Percentiles rank a stretch among this genome's conserved stretches.
Conservation (phyloP, 192 early-diverging fungal genomes). For the Rhizophagus prolifer region DNA sequence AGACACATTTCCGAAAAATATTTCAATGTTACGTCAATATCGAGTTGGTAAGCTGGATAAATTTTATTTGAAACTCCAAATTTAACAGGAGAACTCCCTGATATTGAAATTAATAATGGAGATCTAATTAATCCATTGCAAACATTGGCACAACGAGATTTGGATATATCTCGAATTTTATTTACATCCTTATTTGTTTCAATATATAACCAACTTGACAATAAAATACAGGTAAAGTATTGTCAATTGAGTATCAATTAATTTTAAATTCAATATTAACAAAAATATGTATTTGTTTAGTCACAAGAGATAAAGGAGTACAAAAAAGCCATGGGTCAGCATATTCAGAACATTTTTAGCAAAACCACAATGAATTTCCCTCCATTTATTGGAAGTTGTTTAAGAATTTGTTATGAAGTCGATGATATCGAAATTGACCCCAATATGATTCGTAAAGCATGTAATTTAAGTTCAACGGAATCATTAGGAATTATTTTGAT, state of each 20-base stretch:
- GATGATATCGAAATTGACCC: constrained; percentile 37
- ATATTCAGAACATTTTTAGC: constrained; percentile 37
- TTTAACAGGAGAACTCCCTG: constrained; percentile 68
- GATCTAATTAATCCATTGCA: constrained; percentile 72
- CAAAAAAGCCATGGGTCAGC: constrained; percentile 32
- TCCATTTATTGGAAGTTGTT: constrained; percentile 49
- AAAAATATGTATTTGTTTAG: constrained; percentile 3
- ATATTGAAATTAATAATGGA: constrained; percentile 66
- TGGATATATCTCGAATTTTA: constrained; percentile 55
- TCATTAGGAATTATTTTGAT: constrained; percentile 52
- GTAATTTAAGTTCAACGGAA: constrained; percentile 48
- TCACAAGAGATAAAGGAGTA: constrained; percentile 31
- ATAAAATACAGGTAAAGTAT: constrained; percentile 35
- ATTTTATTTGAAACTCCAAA: background rate
- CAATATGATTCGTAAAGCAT: constrained; percentile 32
- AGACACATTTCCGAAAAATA: background rate
- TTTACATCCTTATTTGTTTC: constrained; percentile 44
- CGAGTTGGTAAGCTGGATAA: background rate
- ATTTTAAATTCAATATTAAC: background rate
- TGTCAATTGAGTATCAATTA: background rate
- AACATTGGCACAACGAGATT: constrained; percentile 55
- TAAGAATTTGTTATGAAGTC: constrained; percentile 50
- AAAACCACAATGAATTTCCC: constrained; percentile 40
- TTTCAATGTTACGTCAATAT: constrained; percentile 18
- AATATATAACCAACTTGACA: constrained; percentile 34